phyloP scores from a whole-genome alignment of 805 yeast species.

The Dipodascopsis uninucleata region DNA sequence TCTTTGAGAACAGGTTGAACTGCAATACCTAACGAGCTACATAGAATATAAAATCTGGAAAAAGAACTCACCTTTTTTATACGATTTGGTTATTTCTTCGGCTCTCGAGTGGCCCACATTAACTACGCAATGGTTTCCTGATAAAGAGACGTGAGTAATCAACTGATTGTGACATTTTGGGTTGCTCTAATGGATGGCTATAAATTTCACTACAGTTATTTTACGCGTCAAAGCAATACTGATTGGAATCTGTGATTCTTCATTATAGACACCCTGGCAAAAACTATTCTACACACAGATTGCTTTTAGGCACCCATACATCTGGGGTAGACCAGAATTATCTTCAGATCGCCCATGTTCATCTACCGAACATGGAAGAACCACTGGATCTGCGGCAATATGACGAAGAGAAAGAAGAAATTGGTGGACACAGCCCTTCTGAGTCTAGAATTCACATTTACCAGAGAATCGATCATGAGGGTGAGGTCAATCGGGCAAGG shows the following conservation, averaged over 20 bases:
- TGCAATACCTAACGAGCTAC: neutral
- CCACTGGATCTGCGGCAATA: slow-evolving; percentile 26
- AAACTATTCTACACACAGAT: slow-evolving; percentile 40
- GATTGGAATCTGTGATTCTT: no score
- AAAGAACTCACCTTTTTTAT: slow-evolving; percentile 55
- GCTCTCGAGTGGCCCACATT: slow-evolving; percentile 63
- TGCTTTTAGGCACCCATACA: slow-evolving; percentile 63
- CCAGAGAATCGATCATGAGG: slow-evolving; percentile 57
- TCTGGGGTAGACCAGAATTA: slow-evolving; percentile 54
- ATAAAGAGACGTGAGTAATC: slow-evolving; percentile 37
- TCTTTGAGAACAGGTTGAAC: no score
- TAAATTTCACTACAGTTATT: neutral
- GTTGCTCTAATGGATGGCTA: neutral
- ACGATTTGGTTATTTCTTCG: slow-evolving; percentile 51
- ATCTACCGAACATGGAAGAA: slow-evolving; percentile 33
- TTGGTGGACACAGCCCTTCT: slow-evolving; percentile 34
- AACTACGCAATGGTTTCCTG: slow-evolving; percentile 62
- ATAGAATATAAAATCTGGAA: slow-evolving; percentile 56
- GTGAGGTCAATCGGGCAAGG: slow-evolving; percentile 63
- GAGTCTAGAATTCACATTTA: slow-evolving; percentile 44
- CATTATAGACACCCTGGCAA: slow-evolving; percentile 26
- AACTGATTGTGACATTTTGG: no score
- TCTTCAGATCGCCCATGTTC: slow-evolving; percentile 39
- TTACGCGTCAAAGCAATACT: neutral
- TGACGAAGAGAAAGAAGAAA: slow-evolving; percentile 33